Base-by-base conservation (phyloP, 2,329 filamentous ascomycete species). In the Lachnellula hyalina region DNA sequence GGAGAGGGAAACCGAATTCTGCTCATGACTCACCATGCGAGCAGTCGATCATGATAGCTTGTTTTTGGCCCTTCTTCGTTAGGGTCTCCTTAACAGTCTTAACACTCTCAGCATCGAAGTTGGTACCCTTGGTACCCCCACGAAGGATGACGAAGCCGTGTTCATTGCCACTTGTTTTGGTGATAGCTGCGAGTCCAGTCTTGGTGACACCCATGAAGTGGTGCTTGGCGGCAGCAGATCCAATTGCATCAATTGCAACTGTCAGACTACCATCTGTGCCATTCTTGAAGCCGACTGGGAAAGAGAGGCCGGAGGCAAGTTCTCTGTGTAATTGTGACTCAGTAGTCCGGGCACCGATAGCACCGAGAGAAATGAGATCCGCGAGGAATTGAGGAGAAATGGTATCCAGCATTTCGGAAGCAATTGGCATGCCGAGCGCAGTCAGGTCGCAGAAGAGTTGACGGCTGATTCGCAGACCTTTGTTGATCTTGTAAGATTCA, bases 221-320 rank as follows among this genome's bases (percentile, higher is more conserved):
- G 74, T 99, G 94, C 73, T 82, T 85, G n/a, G 87, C 80, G 55
- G 86, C 85, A 1, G 88, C 89, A 32, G 89, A 86, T 56, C 93
- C 94, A 70, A 97, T 96, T 35, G 94, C 94, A 71, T 99, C 94
- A 66, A 97, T 95, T 19, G 93, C 92, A 19, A 97, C 92, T 28
- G 84, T 85, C 54, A 99, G 77, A 65, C 87, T 90, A 42, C 94
- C 94, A 68, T 99, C 94, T 23, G 94, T 99, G 59, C 94, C 94
- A 74, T 99, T 99, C 84, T 99, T 99, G 87, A 96, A 99, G 56
- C 94, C 94, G 63, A 99, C 92, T 21, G 94, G 94, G 86, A 96
- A 97, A 55, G 90, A 96, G 52, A 97, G 81, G 65, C 94, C 94
- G 28, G 89, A 95, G 5, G 94, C 94, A 60, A 99, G 83, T 77